Base-by-base conservation (phyloP, 2,329 filamentous ascomycete species). In the Hymenoscyphus linearis region DNA sequence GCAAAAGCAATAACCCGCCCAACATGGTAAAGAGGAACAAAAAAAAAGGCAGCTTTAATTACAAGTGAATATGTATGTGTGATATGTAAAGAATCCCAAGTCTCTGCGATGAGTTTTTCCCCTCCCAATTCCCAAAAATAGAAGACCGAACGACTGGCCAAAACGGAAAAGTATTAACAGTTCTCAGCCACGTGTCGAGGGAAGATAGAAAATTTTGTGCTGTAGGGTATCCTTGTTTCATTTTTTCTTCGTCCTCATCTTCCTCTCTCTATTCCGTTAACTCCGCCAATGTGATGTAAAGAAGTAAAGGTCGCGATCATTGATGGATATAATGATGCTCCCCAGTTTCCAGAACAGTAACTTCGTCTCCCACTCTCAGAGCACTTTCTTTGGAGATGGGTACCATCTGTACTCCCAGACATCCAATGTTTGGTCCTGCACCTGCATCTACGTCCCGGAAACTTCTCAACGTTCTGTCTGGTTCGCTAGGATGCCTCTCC, bases 341-440 rank as follows among this genome's bases (percentile, higher is more conserved):
- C 25, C 65, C 68, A 14, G 63, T 57, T 68, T 81, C 71, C 52
- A 81, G 66, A 5, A 85, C 79, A 1, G 78, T 75, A 37, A 86
- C 72, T 6, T 76, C 73, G 79, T 86, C 85, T 62, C 84, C 84
- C 10, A 84, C 81, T 63, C 82, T 79, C 34, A 86, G 65, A 66
- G 75, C 78, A 34, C 76, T 76, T 65, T 81, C 76, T 63, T 76
- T 70, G 5, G 62, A 58, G 14, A 83, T 66, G 5, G 86, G 86
- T 44, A 83, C 85, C 62, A 89, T 74, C 71, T 87, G 85, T 83
- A 90, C 86, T 5, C 86, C 86, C 27, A 89, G 70, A 65, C 85
- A 87, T 0, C 84, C 82, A 58, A 73, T 75, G 54, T 76, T 77
- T 31, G 81, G 81, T 6, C 69, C 70, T 0, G 82, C 82, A 1